Evolutionary conservation across 2,329 filamentous ascomycete genomes (phyloP).

Genomic region (Xylariaceae sp.): DNA sequence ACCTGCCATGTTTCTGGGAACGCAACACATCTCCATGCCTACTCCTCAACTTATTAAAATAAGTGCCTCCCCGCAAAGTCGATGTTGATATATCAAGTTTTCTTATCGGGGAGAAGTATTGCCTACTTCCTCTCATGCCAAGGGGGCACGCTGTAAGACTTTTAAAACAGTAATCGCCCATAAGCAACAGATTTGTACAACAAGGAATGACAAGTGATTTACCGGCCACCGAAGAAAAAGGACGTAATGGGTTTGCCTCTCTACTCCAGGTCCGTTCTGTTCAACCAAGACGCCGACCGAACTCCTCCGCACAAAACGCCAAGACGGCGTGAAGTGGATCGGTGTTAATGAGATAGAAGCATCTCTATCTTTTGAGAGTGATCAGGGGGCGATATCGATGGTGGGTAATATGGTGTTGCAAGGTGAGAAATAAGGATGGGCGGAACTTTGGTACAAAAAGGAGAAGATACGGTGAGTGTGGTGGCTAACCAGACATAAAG

Average conservation of each 20-base stretch:
- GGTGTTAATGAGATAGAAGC: background rate
- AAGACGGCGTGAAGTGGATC: background rate
- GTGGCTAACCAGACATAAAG: background rate
- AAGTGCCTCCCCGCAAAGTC: background rate
- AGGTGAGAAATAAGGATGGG: background rate
- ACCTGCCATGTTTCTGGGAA: conserved; percentile 22
- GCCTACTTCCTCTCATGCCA: too few relatives aligned
- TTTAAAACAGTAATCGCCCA: too few relatives aligned
- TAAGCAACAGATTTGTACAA: conserved; percentile 20
- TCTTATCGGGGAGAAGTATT: too few relatives aligned
- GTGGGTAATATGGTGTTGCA: background rate
- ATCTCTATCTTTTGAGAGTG: conserved; percentile 2
- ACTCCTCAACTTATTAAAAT: background rate
- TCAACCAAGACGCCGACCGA: conserved; percentile 27
- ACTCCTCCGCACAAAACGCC: conserved; percentile 16
- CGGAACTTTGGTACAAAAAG: background rate
- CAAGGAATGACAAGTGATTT: conserved; percentile 6
- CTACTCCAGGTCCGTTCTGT: conserved; percentile 24
- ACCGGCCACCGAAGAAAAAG: conserved; percentile 14
- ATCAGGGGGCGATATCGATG: conserved; percentile 5
- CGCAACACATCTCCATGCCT: background rate
- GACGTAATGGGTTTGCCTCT: conserved; percentile 19
- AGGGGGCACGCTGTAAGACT: too few relatives aligned
- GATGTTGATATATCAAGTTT: background rate
- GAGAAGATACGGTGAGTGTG: background rate